These are phyloP conservation scores for Casuarina glauca DNA, from an alignment of 306 rosid species.

Conservation along the genomic window DNA sequence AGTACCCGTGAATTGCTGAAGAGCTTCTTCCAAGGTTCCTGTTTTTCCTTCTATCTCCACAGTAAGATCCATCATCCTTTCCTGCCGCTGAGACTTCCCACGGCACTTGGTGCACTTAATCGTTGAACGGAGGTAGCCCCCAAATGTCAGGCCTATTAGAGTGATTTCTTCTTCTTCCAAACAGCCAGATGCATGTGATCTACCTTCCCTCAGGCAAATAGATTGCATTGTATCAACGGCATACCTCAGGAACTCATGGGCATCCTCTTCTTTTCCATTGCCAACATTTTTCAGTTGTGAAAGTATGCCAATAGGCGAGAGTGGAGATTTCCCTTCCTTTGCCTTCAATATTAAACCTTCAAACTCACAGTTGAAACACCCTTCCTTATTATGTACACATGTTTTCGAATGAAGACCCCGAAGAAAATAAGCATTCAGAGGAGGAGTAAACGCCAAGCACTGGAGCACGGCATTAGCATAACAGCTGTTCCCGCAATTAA, in stretches of 20 bases:
- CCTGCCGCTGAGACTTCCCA: too few species aligned
- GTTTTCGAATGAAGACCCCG: constrained; percentile 82
- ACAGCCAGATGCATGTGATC: constrained; percentile 44
- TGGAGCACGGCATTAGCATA: too few species aligned
- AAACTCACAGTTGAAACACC: constrained; percentile 90
- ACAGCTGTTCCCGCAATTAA: too few species aligned
- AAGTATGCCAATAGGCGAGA: constrained; percentile 74
- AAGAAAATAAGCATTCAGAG: constrained; percentile 77
- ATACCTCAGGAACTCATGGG: constrained; percentile 90
- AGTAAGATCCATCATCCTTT: constrained; percentile 55
- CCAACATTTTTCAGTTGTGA: constrained; percentile 68
- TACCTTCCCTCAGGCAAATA: constrained; percentile 28
- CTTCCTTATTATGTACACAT: constrained; percentile 68
- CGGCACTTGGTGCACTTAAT: constrained; percentile 17
- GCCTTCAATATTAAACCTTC: constrained; percentile 74
- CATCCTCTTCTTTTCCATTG: constrained; percentile 94
- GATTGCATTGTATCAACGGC: constrained; percentile 90
- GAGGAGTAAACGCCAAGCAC: too few species aligned
- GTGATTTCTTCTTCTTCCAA: constrained; percentile 74
- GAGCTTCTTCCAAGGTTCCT: constrained; percentile 73
- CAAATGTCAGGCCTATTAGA: constrained; percentile 79
- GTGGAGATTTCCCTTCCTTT: constrained; percentile 60
- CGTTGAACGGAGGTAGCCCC: constrained; percentile 92
- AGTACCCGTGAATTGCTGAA: too few species aligned
- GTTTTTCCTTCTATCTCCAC: constrained; percentile 95